A percentile compares a stretch with the other conserved stretches of the same genome.
phyloP scores from a whole-genome alignment of 768 basidiomycete species.

The Auricularia heimuer region DNA sequence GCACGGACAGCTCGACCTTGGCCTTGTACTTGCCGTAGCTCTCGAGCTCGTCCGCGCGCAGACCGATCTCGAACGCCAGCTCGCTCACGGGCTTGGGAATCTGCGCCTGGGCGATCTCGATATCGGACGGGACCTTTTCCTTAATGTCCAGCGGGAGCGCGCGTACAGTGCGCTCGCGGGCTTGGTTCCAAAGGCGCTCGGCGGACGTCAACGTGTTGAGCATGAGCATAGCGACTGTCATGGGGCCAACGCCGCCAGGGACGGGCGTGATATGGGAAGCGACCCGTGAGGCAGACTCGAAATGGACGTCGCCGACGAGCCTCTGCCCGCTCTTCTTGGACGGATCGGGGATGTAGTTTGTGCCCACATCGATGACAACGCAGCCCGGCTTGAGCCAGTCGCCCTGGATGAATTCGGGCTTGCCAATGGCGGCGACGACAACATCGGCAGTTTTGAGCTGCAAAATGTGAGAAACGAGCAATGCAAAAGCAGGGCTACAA shows the following conservation, averaged over 20 bases:
- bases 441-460: conserved; percentile 85
- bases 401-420: conserved; percentile 82
- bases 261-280: conserved; percentile 95
- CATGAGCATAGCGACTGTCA: conserved; percentile 99
- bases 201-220: conserved; percentile 83
- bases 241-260: conserved; percentile 98
- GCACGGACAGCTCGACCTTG: conserved; percentile 84
- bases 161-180: conserved; percentile 55
- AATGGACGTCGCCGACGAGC: conserved; percentile 94
- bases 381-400: conserved; percentile 94
- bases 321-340: conserved; percentile 93
- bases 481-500: neutral
- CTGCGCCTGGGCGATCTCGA: conserved; percentile 92
- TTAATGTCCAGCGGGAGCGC: conserved; percentile 73
- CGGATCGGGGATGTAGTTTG: conserved; percentile 90
- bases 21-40: conserved; percentile 95
- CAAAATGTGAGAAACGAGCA: conserved; percentile 21
- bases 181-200: conserved; percentile 65
- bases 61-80: conserved; percentile 81
- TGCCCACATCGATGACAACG: conserved; percentile 95
- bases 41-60: conserved; percentile 81
- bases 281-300: conserved; percentile 56
- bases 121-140: conserved; percentile 88
- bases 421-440: conserved; percentile 93
- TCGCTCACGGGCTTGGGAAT: conserved; percentile 80